Evolutionary conservation across 129 eudicot species (phyloP).

Genomic region (Artemisia argyi): DNA sequence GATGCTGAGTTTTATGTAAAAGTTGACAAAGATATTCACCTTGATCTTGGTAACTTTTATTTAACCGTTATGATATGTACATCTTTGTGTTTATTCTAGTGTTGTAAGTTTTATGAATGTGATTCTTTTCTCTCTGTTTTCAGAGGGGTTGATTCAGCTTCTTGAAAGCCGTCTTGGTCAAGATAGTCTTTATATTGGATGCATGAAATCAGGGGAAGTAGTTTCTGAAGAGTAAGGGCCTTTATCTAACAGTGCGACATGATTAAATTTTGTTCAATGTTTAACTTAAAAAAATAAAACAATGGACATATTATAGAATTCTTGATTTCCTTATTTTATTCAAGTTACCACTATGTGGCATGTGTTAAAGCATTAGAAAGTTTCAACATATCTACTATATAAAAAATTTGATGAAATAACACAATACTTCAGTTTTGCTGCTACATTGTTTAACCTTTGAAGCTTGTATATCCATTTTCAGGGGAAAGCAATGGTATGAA

Average conservation of each 20-base stretch:
- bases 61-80: background rate
- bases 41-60: conserved; percentile 64
- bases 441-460: background rate
- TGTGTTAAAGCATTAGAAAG: no score
- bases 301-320: no score
- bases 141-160: conserved; percentile 77
- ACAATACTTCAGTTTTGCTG: background rate
- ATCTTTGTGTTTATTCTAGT: background rate
- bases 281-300: no score
- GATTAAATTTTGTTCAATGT: no score
- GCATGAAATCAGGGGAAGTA: conserved; percentile 95
- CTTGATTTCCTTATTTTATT: no score
- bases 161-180: conserved; percentile 69
- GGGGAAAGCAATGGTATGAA: conserved; percentile 93
- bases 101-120: background rate
- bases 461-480: conserved; percentile 33
- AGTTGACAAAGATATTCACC: conserved; percentile 72
- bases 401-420: no score
- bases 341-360: no score
- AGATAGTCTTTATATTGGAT: conserved; percentile 74
- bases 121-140: conserved; percentile 19
- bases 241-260: background rate
- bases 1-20: conserved; percentile 95
- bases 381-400: no score
- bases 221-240: conserved; percentile 71